Percentiles rank a stretch among this genome's conserved stretches.
These are phyloP conservation scores for Cryptococcus sp. DNA, from an alignment of 1,284 basidiomycete genomes.

Conservation along the genomic window DNA sequence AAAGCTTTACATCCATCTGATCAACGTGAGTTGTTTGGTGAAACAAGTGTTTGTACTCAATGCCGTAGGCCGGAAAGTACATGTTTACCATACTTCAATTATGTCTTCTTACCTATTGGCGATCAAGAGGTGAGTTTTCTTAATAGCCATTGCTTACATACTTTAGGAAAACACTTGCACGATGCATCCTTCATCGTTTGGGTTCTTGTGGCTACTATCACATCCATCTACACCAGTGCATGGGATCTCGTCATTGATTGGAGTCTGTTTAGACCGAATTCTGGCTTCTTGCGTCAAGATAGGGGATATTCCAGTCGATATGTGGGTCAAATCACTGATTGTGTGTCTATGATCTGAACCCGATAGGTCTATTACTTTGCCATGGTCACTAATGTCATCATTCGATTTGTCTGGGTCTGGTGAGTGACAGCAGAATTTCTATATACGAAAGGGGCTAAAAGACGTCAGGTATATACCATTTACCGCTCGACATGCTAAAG, in stretches of 20 bases:
- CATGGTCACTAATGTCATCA: slow-evolving; percentile 59
- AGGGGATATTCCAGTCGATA: slow-evolving; percentile 60
- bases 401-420: slow-evolving; percentile 77
- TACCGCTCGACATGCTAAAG: slow-evolving; percentile 52
- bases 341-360: neutral
- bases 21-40: slow-evolving; percentile 64
- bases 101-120: slow-evolving; percentile 68
- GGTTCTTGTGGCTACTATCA: slow-evolving; percentile 59
- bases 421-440: slow-evolving; percentile 6
- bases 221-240: slow-evolving; percentile 64
- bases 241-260: slow-evolving; percentile 65
- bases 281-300: slow-evolving; percentile 68
- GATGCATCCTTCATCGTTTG: slow-evolving; percentile 60
- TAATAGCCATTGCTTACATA: neutral
- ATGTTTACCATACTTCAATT: slow-evolving; percentile 60
- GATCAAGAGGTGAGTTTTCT: slow-evolving; percentile 55
- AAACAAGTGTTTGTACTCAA: neutral
- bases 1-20: slow-evolving; percentile 65
- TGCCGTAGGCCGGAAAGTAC: slow-evolving; percentile 71
- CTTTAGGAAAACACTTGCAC: neutral
- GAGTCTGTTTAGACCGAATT: slow-evolving; percentile 61
- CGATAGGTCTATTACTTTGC: slow-evolving; percentile 50
- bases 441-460: neutral
- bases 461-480: slow-evolving; percentile 58
- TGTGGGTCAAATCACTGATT: slow-evolving; percentile 6